Conservation (phyloP, 2,329 filamentous ascomycete species). For the Teratosphaeria destructans region DNA sequence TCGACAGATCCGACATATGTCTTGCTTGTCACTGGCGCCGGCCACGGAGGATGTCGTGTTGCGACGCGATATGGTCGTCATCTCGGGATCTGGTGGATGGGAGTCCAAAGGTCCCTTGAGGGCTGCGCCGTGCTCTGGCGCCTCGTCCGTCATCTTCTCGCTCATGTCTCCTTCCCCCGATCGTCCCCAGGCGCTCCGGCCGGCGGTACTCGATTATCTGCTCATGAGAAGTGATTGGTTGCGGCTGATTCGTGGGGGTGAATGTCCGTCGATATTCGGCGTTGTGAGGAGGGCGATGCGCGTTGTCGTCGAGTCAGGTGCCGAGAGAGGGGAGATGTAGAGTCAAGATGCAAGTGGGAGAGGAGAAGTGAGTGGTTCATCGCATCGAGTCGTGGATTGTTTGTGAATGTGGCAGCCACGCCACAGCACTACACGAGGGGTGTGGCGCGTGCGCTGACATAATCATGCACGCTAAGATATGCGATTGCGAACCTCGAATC, state of each 20-base stretch:
- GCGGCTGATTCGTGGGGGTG: background rate
- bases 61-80: slow-evolving; percentile 1
- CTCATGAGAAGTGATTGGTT: background rate
- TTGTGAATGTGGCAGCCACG: background rate
- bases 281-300: background rate
- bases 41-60: slow-evolving; percentile 11
- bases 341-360: background rate
- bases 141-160: background rate
- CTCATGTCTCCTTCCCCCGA: background rate
- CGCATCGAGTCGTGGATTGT: background rate
- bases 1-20: slow-evolving; percentile 95
- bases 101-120: slow-evolving; percentile 1
- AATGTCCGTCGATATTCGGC: background rate
- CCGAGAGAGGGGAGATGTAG: background rate
- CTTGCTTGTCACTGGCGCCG: slow-evolving; percentile 24
- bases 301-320: background rate
- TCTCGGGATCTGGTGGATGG: slow-evolving; percentile 12
- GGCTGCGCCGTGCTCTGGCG: background rate
- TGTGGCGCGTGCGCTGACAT: background rate
- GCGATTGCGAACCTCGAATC: background rate
- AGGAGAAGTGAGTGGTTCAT: background rate
- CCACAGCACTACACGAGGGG: background rate
- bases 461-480: background rate
- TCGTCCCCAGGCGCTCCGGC: background rate
- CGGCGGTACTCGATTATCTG: background rate